Evolutionary conservation across 148 eudicot genomes (phyloP), one percentile per base, ranked within the genome.

Genomic region (Rhododendron molle): DNA sequence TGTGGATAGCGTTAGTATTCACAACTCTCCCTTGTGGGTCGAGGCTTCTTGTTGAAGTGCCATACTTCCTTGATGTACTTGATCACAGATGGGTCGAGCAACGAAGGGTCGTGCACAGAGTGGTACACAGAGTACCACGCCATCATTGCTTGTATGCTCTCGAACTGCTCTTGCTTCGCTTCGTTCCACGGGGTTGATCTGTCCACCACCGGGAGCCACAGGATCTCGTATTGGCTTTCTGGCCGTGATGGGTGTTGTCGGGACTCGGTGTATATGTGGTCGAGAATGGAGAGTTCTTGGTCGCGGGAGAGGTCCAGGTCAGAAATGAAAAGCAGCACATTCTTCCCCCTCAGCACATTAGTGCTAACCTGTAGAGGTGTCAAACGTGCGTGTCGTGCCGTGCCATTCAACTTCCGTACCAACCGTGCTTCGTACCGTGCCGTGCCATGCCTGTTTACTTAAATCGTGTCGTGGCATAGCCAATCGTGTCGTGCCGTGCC

Each of bases 171-270:
- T 54, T 92, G 90, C 28, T 88, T 89, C n/a, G 52, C 89, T n/a
- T 93, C 96, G 3, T 78, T 89, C 98, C 93, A 94, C 47, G 91
- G 83, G 14, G 16, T 72, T 7, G 92, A 72, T 58, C 83, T 90
- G 56, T 95, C 98, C 34, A 91, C 88, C 7, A 97, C 82, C 20
- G 99, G 98, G 34, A 97, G 78, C 99, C 99, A 97, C 20, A 97
- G 95, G 11, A 97, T 88, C 74, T 95, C 96, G 47, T 95, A 95
- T 5, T 89, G 90, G 28, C 86, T 81, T 0, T 93, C 96, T 2
- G 83, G 82, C 84, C 87, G 90, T 80, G 49, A 20, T 76, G 73
- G 32, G 73, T 67, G 73, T 12, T 67, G 76, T 30, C 92, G 86
- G 40, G 94, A 86, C 80, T 94, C 95, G 0, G 7, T 30, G 60